These are phyloP conservation scores for Fusarium sp. DNA, from an alignment of 2,329 filamentous ascomycete genomes.

Conservation along the genomic window DNA sequence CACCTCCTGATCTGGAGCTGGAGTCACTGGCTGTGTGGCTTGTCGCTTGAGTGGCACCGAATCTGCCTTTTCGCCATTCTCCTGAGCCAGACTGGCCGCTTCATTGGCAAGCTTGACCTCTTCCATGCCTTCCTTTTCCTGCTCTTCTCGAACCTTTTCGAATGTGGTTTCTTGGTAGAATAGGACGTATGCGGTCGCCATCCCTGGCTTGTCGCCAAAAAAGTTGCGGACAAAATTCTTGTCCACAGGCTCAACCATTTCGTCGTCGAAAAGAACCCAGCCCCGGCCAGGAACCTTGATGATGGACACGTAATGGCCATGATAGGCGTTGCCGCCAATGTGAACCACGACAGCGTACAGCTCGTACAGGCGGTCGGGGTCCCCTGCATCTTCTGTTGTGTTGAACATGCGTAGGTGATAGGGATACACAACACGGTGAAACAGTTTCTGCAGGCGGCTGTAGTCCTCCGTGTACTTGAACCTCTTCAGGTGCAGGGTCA, in stretches of 20 bases:
- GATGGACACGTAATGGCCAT: slow-evolving; percentile 97
- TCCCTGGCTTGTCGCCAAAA: slow-evolving; percentile 90
- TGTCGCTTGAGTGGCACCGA: slow-evolving; percentile 61
- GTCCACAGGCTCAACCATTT: slow-evolving; percentile 98
- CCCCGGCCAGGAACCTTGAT: slow-evolving; percentile 97
- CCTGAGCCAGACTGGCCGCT: slow-evolving; percentile 67
- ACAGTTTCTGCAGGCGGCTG: slow-evolving; percentile 93
- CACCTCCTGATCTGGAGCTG: slow-evolving; percentile 61
- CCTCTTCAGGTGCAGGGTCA: slow-evolving; percentile 93
- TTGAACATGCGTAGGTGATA: slow-evolving; percentile 98
- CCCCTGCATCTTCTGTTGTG: slow-evolving; percentile 93
- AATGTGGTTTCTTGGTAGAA: slow-evolving; percentile 95
- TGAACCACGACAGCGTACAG: slow-evolving; percentile 97
- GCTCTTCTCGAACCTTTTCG: slow-evolving; percentile 78
- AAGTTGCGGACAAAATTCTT: slow-evolving; percentile 97
- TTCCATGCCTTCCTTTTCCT: slow-evolving; percentile 81
- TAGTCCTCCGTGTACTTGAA: slow-evolving; percentile 99
- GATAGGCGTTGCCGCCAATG: slow-evolving; percentile 95
- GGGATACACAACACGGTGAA: slow-evolving; percentile 96
- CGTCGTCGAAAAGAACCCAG: slow-evolving; percentile 97
- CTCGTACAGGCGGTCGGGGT: slow-evolving; percentile 94
- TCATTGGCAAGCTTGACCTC: slow-evolving; percentile 69
- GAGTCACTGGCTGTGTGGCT: slow-evolving; percentile 61
- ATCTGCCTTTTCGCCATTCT: slow-evolving; percentile 61
- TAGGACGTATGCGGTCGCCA: slow-evolving; percentile 95